phyloP scores from a whole-genome alignment of 257 asterid species.

The Penstemon davidsonii region DNA sequence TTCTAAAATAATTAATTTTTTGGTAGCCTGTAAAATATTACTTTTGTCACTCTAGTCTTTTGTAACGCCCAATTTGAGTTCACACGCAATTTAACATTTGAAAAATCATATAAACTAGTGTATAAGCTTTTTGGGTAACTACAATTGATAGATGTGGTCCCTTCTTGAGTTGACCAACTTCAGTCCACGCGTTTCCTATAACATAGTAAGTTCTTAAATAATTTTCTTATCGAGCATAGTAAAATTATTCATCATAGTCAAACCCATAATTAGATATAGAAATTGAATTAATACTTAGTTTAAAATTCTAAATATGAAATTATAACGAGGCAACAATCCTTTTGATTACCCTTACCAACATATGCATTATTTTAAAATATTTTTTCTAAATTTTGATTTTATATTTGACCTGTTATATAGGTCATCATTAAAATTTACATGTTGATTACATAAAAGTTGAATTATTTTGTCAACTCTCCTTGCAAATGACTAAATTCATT shows the following conservation, averaged over 20 bases:
- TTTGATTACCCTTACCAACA: constrained; percentile 1
- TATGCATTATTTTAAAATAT: not conserved
- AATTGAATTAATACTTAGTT: too few relatives aligned
- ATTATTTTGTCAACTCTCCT: constrained; percentile 24
- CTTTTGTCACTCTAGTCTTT: constrained; percentile 1
- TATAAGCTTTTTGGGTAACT: not conserved
- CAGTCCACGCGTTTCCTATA: constrained; percentile 3
- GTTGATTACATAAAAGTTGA: too few relatives aligned
- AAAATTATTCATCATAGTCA: not conserved
- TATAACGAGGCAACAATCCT: too few relatives aligned
- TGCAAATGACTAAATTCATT: not conserved
- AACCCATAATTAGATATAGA: too few relatives aligned
- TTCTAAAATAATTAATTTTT: not conserved
- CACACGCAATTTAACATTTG: constrained; percentile 24
- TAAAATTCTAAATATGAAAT: too few relatives aligned
- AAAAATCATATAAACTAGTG: not conserved
- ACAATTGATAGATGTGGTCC: not conserved
- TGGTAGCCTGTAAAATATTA: constrained; percentile 1
- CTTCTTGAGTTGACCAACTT: constrained; percentile 27
- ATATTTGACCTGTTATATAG: too few relatives aligned
- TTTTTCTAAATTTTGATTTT: too few relatives aligned
- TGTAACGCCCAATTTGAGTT: constrained; percentile 20
- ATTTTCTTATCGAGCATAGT: constrained; percentile 11
- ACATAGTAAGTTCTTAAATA: constrained; percentile 22
- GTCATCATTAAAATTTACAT: too few relatives aligned